Evolutionary conservation across 2,329 filamentous ascomycete species (phyloP).

Genomic region (Diaporthe citriasiana): DNA sequence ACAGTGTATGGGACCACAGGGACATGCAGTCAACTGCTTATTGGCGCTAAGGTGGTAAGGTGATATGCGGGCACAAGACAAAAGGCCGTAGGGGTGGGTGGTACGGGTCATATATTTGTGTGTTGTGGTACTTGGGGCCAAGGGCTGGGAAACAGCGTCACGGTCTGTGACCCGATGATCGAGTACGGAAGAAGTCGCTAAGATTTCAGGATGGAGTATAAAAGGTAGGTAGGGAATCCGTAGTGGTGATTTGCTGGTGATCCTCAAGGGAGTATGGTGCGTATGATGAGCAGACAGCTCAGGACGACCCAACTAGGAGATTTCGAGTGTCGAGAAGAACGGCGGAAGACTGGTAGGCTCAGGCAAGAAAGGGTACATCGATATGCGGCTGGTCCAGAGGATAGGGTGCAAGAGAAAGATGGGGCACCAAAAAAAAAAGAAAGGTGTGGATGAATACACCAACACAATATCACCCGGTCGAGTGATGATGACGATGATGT

Average conservation of each 20-base stretch:
- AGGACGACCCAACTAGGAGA: neutral
- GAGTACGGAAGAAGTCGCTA: neutral
- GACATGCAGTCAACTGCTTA: conserved; percentile 23
- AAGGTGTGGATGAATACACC: neutral
- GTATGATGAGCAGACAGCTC: neutral
- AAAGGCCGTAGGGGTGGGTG: neutral
- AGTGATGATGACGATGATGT: conserved; percentile 7
- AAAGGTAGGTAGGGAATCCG: neutral
- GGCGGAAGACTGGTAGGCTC: neutral
- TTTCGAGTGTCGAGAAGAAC: neutral
- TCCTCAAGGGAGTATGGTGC: too few relatives aligned
- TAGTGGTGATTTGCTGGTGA: neutral
- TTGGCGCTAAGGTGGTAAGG: neutral
- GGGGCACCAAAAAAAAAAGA: neutral
- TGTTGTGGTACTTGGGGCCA: too few relatives aligned
- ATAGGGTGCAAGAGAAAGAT: neutral
- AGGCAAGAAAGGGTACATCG: too few relatives aligned
- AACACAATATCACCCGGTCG: neutral
- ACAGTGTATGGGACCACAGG: conserved; percentile 6
- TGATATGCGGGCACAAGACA: neutral
- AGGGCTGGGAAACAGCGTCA: neutral
- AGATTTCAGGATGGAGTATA: neutral
- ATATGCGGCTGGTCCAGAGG: neutral
- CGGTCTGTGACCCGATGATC: neutral
- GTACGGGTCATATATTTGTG: neutral